Evolutionary conservation across 441 rosid species (phyloP).

Genomic region (Kokia cookei): DNA sequence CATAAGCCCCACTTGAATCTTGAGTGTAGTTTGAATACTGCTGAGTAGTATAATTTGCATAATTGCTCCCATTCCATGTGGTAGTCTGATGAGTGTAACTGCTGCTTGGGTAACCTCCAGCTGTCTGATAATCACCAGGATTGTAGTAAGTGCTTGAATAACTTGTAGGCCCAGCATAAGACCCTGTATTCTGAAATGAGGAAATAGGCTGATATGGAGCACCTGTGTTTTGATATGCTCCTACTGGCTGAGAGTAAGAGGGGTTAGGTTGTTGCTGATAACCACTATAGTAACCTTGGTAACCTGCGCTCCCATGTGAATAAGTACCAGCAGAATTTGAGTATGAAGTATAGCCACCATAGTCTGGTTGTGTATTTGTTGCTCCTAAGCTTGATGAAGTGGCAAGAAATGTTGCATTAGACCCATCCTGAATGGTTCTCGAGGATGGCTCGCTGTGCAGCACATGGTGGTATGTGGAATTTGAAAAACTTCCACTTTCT

Average conservation of each 20-base stretch:
- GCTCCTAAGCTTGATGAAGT: slow-evolving; percentile 59
- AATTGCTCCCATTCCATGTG: slow-evolving; percentile 62
- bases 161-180: slow-evolving; percentile 97
- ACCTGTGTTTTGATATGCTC: slow-evolving; percentile 96
- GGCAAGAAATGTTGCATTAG: slow-evolving; percentile 44
- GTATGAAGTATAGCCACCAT: slow-evolving; percentile 57
- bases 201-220: slow-evolving; percentile 94
- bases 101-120: slow-evolving; percentile 84
- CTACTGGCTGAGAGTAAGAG: slow-evolving; percentile 79
- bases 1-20: slow-evolving; percentile 48
- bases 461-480: slow-evolving; percentile 45
- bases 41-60: slow-evolving; percentile 56
- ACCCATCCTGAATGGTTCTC: slow-evolving; percentile 40
- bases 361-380: slow-evolving; percentile 49
- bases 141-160: slow-evolving; percentile 96
- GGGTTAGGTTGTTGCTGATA: slow-evolving; percentile 83
- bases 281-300: slow-evolving; percentile 70
- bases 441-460: slow-evolving; percentile 45
- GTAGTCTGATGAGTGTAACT: slow-evolving; percentile 64
- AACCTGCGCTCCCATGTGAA: slow-evolving; percentile 66
- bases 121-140: slow-evolving; percentile 99
- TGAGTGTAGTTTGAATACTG: slow-evolving; percentile 63
- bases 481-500: slow-evolving; percentile 50
- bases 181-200: slow-evolving; percentile 92
- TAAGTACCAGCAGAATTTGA: slow-evolving; percentile 62